phyloP scores from a whole-genome alignment of 2,329 filamentous ascomycete species.

The Aspergillus novofumigatus region DNA sequence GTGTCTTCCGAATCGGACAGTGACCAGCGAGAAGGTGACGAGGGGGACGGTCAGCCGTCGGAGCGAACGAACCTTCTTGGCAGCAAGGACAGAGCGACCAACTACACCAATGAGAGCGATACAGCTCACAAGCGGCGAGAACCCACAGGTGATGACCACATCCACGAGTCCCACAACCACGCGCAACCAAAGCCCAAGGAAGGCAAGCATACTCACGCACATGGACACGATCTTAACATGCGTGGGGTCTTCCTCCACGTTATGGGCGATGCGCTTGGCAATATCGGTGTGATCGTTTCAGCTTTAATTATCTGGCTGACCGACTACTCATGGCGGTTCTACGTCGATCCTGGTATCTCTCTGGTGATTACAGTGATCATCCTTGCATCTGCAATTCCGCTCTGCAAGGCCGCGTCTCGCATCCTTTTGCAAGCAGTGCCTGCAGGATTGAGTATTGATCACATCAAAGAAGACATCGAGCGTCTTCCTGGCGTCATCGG shows the following conservation, averaged over 20 bases:
- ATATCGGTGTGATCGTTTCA: conserved; percentile 52
- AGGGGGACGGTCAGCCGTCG: conserved; percentile 49
- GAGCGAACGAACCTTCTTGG: conserved; percentile 37
- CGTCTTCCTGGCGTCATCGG: conserved; percentile 77
- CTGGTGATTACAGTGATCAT: conserved; percentile 84
- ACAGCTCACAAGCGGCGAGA: conserved; percentile 7
- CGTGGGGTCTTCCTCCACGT: conserved; percentile 66
- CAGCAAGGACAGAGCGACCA: conserved; percentile 38
- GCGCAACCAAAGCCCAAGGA: conserved; percentile 61
- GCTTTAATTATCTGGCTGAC: conserved; percentile 90
- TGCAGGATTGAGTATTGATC: conserved; percentile 77
- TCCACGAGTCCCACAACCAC: conserved; percentile 75
- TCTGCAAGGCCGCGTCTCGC: conserved; percentile 55
- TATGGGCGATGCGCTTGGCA: conserved; percentile 46
- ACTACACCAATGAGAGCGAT: conserved; percentile 30
- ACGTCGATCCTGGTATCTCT: conserved; percentile 87
- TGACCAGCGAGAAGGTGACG: conserved; percentile 49
- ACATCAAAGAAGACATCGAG: conserved; percentile 90
- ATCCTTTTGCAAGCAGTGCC: conserved; percentile 94
- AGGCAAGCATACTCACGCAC: conserved; percentile 51
- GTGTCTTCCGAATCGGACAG: conserved; percentile 52
- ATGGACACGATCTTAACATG: conserved; percentile 76
- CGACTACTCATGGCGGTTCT: conserved; percentile 73
- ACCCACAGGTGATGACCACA: conserved; percentile 27
- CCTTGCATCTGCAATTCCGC: conserved; percentile 48